These are phyloP conservation scores for Ceratobasidium sp. DNA, from an alignment of 1,284 basidiomycete genomes.

Conservation along the genomic window DNA sequence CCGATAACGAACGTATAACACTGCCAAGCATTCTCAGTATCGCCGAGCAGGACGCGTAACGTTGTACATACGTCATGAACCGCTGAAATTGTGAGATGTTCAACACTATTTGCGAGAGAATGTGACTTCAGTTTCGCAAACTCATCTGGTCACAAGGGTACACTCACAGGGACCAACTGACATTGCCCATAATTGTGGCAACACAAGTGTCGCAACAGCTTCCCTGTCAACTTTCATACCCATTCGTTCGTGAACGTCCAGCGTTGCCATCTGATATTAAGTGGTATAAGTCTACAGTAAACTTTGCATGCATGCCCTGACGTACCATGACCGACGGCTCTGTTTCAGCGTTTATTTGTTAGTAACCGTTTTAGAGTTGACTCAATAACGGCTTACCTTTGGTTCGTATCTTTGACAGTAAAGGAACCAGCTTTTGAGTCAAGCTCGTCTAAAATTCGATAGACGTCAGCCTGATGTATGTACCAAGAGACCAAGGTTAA, in stretches of 20 bases:
- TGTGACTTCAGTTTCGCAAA: constrained; percentile 36
- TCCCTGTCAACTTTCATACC: constrained; percentile 93
- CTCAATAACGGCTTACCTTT: constrained; percentile 56
- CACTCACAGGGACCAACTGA: constrained; percentile 89
- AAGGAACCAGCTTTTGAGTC: constrained; percentile 93
- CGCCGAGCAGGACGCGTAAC: background rate
- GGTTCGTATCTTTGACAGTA: constrained; percentile 93
- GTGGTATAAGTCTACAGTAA: constrained; percentile 2
- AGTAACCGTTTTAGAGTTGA: background rate
- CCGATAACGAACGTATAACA: constrained; percentile 59
- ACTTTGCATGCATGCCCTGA: constrained; percentile 18
- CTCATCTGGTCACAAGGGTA: constrained; percentile 1
- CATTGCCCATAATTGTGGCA: constrained; percentile 96
- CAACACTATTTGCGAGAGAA: constrained; percentile 62
- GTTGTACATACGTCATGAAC: constrained; percentile 80
- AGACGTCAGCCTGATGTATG: constrained; percentile 1
- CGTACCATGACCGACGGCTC: constrained; percentile 88
- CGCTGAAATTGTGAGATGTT: constrained; percentile 90
- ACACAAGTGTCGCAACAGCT: constrained; percentile 89
- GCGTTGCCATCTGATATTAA: constrained; percentile 77
- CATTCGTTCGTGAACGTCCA: constrained; percentile 96
- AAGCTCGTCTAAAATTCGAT: constrained; percentile 64
- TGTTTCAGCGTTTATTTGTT: constrained; percentile 38
- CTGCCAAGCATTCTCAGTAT: constrained; percentile 45
- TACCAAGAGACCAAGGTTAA: background rate